Percentiles rank a stretch among this genome's conserved stretches.
Evolutionary conservation across 78 protist genomes (phyloP).

Genomic region (Dictyostelium citrinum): DNA sequence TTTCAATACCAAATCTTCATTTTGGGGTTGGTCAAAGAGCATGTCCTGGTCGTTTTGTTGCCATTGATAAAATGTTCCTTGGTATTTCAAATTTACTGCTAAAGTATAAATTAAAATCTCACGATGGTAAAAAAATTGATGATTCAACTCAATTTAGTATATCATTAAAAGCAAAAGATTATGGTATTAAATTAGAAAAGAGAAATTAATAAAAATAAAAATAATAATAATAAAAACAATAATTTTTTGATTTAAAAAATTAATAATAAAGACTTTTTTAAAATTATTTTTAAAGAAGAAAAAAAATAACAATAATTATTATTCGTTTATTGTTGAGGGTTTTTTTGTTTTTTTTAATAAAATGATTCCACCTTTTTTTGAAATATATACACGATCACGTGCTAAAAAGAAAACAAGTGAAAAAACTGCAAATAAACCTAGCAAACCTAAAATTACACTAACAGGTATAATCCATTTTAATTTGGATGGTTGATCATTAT

Average conservation of each 20-base stretch:
- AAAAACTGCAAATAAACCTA: background rate
- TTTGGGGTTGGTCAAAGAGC: constrained; percentile 1
- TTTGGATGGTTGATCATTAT: background rate
- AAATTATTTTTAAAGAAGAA: too few species aligned
- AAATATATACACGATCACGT: background rate
- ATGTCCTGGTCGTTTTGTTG: background rate
- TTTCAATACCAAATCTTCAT: background rate
- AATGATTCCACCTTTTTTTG: background rate
- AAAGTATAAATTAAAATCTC: background rate
- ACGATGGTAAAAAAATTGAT: constrained; percentile 1
- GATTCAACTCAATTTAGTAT: background rate
- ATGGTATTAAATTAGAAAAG: background rate
- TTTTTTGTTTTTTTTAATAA: too few species aligned
- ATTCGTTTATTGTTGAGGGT: too few species aligned
- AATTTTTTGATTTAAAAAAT: too few species aligned
- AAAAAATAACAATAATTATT: too few species aligned
- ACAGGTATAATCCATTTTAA: background rate
- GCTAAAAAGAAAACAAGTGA: background rate
- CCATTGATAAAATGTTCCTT: background rate
- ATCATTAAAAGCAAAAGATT: background rate
- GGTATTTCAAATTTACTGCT: background rate
- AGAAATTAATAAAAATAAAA: background rate
- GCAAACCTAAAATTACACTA: background rate
- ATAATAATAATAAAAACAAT: too few species aligned
- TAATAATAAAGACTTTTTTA: too few species aligned